Percentiles rank a stretch among this genome's conserved stretches.
Evolutionary conservation across 2,329 filamentous ascomycete genomes (phyloP).

Genomic region (Colletotrichum sp.): DNA sequence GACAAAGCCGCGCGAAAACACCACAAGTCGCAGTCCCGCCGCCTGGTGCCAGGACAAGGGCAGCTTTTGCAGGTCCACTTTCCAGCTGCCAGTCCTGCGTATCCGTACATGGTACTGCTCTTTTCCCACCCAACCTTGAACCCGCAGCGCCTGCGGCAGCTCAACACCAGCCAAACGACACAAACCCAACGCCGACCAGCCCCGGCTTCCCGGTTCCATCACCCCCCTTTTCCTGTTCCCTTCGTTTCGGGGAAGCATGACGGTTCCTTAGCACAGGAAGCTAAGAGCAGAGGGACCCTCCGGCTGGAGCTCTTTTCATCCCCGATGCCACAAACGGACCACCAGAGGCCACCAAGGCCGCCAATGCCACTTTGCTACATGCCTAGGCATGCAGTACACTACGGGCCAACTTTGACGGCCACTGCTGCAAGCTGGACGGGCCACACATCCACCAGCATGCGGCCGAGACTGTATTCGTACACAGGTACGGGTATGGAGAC

Average conservation of each 20-base stretch:
- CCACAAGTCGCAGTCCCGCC: not conserved
- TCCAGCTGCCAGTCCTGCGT: not conserved
- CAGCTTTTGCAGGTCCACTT: not conserved
- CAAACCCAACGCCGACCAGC: not conserved
- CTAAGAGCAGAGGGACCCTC: conserved; percentile 9
- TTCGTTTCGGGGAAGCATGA: conserved; percentile 22
- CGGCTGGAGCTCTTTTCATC: conserved; percentile 14
- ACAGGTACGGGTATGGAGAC: not conserved
- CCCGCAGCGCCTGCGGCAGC: not conserved
- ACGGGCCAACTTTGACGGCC: conserved; percentile 4
- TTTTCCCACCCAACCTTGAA: not conserved
- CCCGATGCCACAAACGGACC: not conserved
- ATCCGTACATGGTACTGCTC: not conserved
- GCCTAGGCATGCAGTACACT: not conserved
- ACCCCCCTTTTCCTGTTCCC: conserved; percentile 5
- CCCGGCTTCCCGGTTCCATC: conserved; percentile 17
- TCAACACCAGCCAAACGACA: not conserved
- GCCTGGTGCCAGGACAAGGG: not conserved
- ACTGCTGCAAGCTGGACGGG: not conserved
- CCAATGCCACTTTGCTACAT: not conserved
- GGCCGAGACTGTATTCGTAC: not conserved
- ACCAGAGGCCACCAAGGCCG: not conserved
- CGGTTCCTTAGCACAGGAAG: conserved; percentile 6
- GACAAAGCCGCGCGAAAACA: not conserved
- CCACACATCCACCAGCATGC: not conserved